These are phyloP conservation scores for Sugiyamaella boreocaroliniensis DNA, from an alignment of 805 yeast genomes.

Conservation along the genomic window DNA sequence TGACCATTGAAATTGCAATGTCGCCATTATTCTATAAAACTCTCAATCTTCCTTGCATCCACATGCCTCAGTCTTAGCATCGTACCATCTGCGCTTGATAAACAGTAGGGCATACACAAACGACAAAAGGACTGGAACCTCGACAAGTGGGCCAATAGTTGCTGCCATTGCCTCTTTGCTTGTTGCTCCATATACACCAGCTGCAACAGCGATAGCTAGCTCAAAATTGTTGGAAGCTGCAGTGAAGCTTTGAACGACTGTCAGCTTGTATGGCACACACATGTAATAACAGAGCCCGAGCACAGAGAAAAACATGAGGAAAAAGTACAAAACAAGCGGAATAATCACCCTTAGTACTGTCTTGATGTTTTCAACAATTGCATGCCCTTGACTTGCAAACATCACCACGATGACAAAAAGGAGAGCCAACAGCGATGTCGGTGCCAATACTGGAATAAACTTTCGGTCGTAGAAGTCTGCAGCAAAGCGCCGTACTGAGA, in stretches of 20 bases:
- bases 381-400: constrained; percentile 45
- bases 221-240: constrained; percentile 56
- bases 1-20: too few relatives aligned
- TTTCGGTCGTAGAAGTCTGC: constrained; percentile 29
- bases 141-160: constrained; percentile 54
- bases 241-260: constrained; percentile 48
- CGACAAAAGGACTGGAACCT: constrained; percentile 43
- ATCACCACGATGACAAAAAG: constrained; percentile 47
- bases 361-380: constrained; percentile 42
- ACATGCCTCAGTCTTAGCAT: constrained; percentile 6
- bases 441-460: constrained; percentile 39
- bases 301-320: constrained; percentile 43
- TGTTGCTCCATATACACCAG: constrained; percentile 45
- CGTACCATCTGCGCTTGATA: constrained; percentile 10
- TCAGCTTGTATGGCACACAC: constrained; percentile 31
- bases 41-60: constrained; percentile 8
- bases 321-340: constrained; percentile 44
- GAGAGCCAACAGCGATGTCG: constrained; percentile 47
- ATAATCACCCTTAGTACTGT: constrained; percentile 44
- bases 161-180: constrained; percentile 52
- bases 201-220: constrained; percentile 48
- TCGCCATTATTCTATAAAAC: too few relatives aligned
- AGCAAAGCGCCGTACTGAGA: constrained; percentile 27
- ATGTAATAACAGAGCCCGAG: constrained; percentile 27
- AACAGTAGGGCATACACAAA: constrained; percentile 14